A percentile compares a stretch with the other conserved stretches of the same genome.
These are phyloP conservation scores for Dendrobium nobile DNA, from an alignment of 106 monocot genomes.

Conservation along the genomic window DNA sequence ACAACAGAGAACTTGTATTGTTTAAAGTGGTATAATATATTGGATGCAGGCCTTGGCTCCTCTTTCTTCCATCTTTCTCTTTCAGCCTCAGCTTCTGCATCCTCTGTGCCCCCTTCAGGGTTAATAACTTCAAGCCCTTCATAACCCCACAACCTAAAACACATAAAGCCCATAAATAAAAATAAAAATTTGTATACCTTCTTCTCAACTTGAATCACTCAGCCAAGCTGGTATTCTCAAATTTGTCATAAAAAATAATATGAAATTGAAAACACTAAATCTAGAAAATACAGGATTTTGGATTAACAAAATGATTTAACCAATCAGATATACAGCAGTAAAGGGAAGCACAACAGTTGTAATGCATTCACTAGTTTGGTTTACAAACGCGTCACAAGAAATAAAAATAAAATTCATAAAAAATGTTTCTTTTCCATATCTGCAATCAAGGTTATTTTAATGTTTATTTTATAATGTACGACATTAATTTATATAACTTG, in stretches of 20 bases:
- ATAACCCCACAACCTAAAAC: slow-evolving; percentile 71
- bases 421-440: too few species aligned
- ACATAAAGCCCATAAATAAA: background rate
- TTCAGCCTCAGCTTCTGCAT: slow-evolving; percentile 88
- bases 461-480: background rate
- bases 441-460: background rate
- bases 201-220: background rate
- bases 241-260: background rate
- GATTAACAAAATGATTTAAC: background rate
- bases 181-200: background rate
- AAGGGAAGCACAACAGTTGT: background rate
- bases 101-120: slow-evolving; percentile 93
- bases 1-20: background rate
- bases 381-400: background rate
- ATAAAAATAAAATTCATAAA: background rate
- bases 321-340: background rate
- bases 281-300: background rate
- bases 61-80: slow-evolving; percentile 96
- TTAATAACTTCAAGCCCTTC: slow-evolving; percentile 98
- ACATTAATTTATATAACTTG: background rate
- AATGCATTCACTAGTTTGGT: background rate
- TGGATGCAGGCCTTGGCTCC: too few species aligned
- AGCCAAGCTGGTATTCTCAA: background rate
- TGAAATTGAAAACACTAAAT: background rate
- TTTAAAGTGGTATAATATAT: too few species aligned